Evolutionary conservation across 192 early-diverging fungal species (phyloP), one percentile per base, ranked within the genome.

Genomic region (Jimgerdemannia flammicorona): DNA sequence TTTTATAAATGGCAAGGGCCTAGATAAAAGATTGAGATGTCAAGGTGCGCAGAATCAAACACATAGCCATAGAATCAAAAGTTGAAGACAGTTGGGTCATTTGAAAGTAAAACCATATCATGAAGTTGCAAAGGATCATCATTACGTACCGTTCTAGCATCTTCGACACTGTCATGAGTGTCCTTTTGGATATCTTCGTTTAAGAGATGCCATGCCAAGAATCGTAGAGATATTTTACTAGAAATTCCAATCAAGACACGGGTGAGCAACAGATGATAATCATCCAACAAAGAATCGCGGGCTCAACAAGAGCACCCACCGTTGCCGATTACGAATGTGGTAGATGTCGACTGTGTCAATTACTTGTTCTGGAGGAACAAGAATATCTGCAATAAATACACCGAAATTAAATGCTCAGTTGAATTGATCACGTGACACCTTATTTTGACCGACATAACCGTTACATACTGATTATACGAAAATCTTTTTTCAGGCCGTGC

Each of bases 281-380:
- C 4, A 44, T 10, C 64, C 65, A 44, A 4, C 8, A 40, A 43
- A 59, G 59, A 9, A 65, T 69, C 29, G 64, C 14, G 44, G 11
- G 20, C 49, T 3, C 11, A 44, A 44, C 59, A 44, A 14, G 8
- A 54, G 66, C 14, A 42, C 71, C 70, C 78, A 91, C 91, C 93
- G 79, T 70, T 95, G 93, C 64, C 93, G 80, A 74, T 89, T 93
- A 67, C 91, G 88, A 79, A 92, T 87, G 75, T 93, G 93, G 84
- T 91, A 99, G 59, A 99, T 86, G 69, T 94, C 92, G n/a, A 98
- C 95, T 0, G 96, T 99, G 73, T 99, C 98, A 59, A 95, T 93
- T 20, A 97, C 90, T 77, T 96, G 95, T 19, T 83, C 88, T 3
- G 91, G 87, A 3, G 96, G 96, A 2, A 97, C 91, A 6, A 93